phyloP scores from a whole-genome alignment of 1,284 basidiomycete species.

The Malassezia obtusa region DNA sequence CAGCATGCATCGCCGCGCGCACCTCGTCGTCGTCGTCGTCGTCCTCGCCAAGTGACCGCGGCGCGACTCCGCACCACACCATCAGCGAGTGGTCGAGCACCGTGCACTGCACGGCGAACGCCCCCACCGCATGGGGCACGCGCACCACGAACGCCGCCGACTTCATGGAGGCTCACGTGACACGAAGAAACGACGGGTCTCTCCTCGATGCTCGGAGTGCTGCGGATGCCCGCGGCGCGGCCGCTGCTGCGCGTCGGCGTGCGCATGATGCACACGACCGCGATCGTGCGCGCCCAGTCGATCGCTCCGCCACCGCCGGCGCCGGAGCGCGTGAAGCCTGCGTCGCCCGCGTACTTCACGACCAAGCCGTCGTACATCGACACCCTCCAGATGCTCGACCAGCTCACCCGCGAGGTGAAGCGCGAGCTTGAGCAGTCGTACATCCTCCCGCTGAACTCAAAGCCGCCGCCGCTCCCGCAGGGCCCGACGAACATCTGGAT shows the following conservation, averaged over 20 bases:
- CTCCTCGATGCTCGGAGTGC: neutral
- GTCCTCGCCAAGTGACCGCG: neutral
- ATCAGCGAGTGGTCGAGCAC: constrained; percentile 11
- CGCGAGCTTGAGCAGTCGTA: constrained; percentile 59
- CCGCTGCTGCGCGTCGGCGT: neutral
- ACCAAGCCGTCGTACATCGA: constrained; percentile 69
- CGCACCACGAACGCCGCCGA: constrained; percentile 8
- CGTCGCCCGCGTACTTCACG: constrained; percentile 74
- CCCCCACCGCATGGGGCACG: constrained; percentile 1
- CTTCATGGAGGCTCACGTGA: constrained; percentile 8
- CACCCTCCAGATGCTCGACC: constrained; percentile 61
- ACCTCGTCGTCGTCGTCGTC: constrained; percentile 12
- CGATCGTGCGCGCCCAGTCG: neutral
- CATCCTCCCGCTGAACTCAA: constrained; percentile 66
- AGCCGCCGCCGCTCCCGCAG: constrained; percentile 50
- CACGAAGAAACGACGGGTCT: neutral
- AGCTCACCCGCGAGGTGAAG: constrained; percentile 57
- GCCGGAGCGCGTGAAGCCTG: constrained; percentile 46
- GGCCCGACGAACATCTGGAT: constrained; percentile 55
- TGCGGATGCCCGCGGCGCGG: neutral
- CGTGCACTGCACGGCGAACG: constrained; percentile 9
- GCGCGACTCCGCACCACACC: constrained; percentile 10
- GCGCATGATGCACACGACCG: constrained; percentile 2
- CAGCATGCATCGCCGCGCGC: constrained; percentile 7
- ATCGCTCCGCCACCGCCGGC: neutral